Conservation (phyloP, 2,329 filamentous ascomycete species). For the Purpureocillium lavendulum region DNA sequence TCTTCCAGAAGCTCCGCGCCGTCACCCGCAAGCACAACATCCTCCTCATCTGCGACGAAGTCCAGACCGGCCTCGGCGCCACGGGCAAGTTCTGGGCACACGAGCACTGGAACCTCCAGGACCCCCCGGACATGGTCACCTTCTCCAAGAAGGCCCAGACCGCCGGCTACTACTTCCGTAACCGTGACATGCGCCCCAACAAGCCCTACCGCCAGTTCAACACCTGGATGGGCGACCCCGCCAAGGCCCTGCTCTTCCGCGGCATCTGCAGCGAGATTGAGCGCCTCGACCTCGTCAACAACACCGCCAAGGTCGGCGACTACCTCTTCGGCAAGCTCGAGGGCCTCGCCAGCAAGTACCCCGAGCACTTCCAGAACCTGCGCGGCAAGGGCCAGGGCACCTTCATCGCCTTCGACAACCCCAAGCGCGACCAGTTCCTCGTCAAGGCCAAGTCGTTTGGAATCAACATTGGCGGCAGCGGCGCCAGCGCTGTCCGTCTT, state of each 20-base stretch:
- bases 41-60: slow-evolving; percentile 86
- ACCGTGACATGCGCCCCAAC: slow-evolving; percentile 73
- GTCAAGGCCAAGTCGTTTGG: slow-evolving; percentile 70
- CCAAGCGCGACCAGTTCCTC: slow-evolving; percentile 70
- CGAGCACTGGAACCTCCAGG: slow-evolving; percentile 79
- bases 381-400: slow-evolving; percentile 83
- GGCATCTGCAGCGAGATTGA: slow-evolving; percentile 78
- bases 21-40: slow-evolving; percentile 71
- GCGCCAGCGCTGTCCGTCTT: slow-evolving; percentile 65
- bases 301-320: slow-evolving; percentile 69
- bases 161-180: slow-evolving; percentile 84
- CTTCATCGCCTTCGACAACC: slow-evolving; percentile 87
- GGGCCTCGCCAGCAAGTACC: slow-evolving; percentile 60
- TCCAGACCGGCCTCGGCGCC: slow-evolving; percentile 86
- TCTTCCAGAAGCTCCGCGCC: slow-evolving; percentile 77
- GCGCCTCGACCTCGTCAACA: slow-evolving; percentile 64
- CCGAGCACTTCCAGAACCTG: slow-evolving; percentile 71
- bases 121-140: slow-evolving; percentile 86
- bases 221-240: slow-evolving; percentile 94
- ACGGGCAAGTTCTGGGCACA: slow-evolving; percentile 96
- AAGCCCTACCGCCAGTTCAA: slow-evolving; percentile 96
- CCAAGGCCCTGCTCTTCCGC: slow-evolving; percentile 75
- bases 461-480: slow-evolving; percentile 81
- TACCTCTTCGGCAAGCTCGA: slow-evolving; percentile 69
- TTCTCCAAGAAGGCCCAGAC: slow-evolving; percentile 95